Base-by-base conservation (phyloP, 2,329 filamentous ascomycete species). In the Tolypocladium sp. region DNA sequence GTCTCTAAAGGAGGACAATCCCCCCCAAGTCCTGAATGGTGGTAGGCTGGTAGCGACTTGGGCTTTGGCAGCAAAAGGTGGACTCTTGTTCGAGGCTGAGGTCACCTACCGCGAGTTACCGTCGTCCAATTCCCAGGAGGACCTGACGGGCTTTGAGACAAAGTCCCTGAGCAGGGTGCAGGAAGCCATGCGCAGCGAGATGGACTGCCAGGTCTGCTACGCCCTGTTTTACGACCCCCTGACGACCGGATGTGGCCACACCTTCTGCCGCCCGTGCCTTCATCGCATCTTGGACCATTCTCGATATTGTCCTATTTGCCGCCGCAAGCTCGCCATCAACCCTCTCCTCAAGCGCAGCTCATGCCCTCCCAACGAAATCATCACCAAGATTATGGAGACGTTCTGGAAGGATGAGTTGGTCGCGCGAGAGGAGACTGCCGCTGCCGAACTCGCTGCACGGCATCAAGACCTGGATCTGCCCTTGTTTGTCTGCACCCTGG, bases 181-280 rank as follows among this genome's bases (percentile, higher is more conserved):
- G 65, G 82, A 88, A 33, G 76, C 79, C 1, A 79, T 84, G 3
- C 83, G 86, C 61, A 77, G 79, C 20, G 91, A 96, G 69, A 77
- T 95, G 68, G 91, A 96, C 67, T 97, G 92, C 65, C 90, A 94
- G 66, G 86, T 96, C 60, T 96, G 92, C 73, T 95, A 93, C 71
- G 83, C 86, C 46, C 73, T 95, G 27, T 89, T 93, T 70, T 77
- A 91, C 61, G 89, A 96, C 62, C 91, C 92, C 0, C 77, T 92
- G 57, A 96, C 92, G 0, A 95, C 91, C 0, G 80, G 84, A 1
- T 97, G 92, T 67, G 92, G 92, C 1, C 92, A 97, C 71, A 96
- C 91, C 0, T 93, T 94, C 67, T 97, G 92, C 71, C 86, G 89
- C 25, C 82, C 83, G 60, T 97, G 92, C 70, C 78, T 96, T 27